A percentile compares a stretch with the other conserved stretches of the same genome.
Evolutionary conservation across 1,139 yeast genomes (phyloP).

Genomic region (Suhomyces yuchorum): DNA sequence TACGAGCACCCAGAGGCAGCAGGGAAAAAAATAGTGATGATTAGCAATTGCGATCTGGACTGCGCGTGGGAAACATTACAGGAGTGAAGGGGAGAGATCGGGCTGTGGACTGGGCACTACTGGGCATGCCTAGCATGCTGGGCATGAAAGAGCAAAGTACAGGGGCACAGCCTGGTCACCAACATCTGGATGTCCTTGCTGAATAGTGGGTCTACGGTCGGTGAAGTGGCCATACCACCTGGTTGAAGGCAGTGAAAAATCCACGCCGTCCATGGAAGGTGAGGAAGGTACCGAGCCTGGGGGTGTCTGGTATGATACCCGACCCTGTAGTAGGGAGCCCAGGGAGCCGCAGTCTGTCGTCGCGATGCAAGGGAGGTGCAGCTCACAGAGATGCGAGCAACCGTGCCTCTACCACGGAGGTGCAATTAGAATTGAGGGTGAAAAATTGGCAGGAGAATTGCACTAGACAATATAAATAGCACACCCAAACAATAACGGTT

Average conservation of each 20-base stretch:
- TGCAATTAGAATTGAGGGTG: not conserved
- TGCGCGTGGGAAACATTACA: not conserved
- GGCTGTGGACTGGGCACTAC: not conserved
- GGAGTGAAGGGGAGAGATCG: not conserved
- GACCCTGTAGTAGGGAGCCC: not conserved
- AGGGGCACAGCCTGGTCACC: not conserved
- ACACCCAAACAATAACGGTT: not conserved
- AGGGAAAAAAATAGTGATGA: slow-evolving; percentile 2
- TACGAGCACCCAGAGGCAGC: not conserved
- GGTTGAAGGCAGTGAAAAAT: too few species aligned
- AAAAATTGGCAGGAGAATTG: not conserved
- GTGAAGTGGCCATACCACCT: not conserved
- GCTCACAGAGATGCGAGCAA: not conserved
- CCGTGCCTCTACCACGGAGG: not conserved
- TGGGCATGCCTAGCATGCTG: not conserved
- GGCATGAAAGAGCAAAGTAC: not conserved
- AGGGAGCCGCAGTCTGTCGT: not conserved
- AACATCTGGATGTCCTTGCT: too few species aligned
- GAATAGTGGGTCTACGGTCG: not conserved
- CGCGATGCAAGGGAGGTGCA: not conserved
- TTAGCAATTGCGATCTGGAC: slow-evolving; percentile 1
- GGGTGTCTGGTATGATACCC: not conserved
- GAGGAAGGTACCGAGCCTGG: not conserved
- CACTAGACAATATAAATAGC: not conserved
- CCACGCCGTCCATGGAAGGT: too few species aligned